A percentile compares a stretch with the other conserved stretches of the same genome.
Conservation (phyloP, 305 asterid species). For the Solanum chacoense region DNA sequence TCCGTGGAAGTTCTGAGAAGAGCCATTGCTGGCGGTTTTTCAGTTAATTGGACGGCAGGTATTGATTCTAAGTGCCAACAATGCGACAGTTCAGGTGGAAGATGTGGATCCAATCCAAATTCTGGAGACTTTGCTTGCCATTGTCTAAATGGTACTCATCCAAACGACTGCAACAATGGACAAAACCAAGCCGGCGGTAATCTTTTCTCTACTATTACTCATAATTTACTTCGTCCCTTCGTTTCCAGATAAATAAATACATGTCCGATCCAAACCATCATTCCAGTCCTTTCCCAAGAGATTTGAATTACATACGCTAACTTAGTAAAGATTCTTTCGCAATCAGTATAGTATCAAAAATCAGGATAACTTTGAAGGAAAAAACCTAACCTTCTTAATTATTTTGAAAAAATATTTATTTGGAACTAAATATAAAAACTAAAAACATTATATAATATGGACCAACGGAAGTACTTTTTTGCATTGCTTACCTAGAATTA, state of each 20-base stretch:
- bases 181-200: neutral
- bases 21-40: constrained; percentile 34
- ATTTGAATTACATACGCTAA: neutral
- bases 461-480: neutral
- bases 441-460: neutral
- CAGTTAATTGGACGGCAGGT: constrained; percentile 30
- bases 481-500: neutral
- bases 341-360: neutral
- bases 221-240: neutral
- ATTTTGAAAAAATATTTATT: too few relatives aligned
- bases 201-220: neutral
- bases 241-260: neutral
- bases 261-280: neutral
- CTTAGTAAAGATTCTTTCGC: neutral
- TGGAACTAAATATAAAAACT: neutral
- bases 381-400: neutral
- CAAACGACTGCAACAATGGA: constrained; percentile 10
- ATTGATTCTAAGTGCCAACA: constrained; percentile 1
- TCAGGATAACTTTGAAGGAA: neutral
- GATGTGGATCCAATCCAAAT: constrained; percentile 32
- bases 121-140: constrained; percentile 29
- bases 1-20: neutral
- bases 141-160: constrained; percentile 13
- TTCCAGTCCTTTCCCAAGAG: neutral
- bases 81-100: constrained; percentile 39